Conservation (phyloP, 2,329 filamentous ascomycete genomes). For the Alternaria ethzedia region DNA sequence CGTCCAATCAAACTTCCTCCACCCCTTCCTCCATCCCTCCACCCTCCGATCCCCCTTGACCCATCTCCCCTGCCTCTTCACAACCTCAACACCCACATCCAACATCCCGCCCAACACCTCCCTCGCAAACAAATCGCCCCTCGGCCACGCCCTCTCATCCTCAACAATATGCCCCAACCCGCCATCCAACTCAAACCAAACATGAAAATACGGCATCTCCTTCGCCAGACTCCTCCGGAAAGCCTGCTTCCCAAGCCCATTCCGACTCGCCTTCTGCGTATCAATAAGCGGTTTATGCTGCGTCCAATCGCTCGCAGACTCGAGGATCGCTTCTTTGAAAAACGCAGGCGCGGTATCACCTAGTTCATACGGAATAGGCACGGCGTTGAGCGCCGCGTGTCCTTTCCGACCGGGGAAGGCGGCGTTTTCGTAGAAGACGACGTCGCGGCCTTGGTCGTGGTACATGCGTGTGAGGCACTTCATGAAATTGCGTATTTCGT, state of each 20-base stretch:
- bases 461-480: conserved; percentile 94
- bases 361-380: conserved; percentile 89
- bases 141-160: conserved; percentile 83
- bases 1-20: conserved; percentile 94
- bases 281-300: conserved; percentile 96
- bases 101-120: conserved; percentile 94
- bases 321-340: conserved; percentile 91
- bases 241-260: conserved; percentile 76
- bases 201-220: conserved; percentile 99
- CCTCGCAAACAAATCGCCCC: conserved; percentile 88
- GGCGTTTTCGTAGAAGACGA: conserved; percentile 98
- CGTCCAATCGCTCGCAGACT: conserved; percentile 89
- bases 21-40: conserved; percentile 80
- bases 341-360: conserved; percentile 92
- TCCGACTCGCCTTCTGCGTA: conserved; percentile 69
- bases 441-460: conserved; percentile 87
- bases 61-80: conserved; percentile 93
- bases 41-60: conserved; percentile 69
- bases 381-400: conserved; percentile 84
- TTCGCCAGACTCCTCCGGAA: conserved; percentile 85
- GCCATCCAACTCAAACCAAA: conserved; percentile 90
- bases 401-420: conserved; percentile 76
- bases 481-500: conserved; percentile 99
- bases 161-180: conserved; percentile 93
- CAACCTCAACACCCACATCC: conserved; percentile 78